Evolutionary conservation across 2,329 filamentous ascomycete species (phyloP).

Genomic region (Shiraia sp.): DNA sequence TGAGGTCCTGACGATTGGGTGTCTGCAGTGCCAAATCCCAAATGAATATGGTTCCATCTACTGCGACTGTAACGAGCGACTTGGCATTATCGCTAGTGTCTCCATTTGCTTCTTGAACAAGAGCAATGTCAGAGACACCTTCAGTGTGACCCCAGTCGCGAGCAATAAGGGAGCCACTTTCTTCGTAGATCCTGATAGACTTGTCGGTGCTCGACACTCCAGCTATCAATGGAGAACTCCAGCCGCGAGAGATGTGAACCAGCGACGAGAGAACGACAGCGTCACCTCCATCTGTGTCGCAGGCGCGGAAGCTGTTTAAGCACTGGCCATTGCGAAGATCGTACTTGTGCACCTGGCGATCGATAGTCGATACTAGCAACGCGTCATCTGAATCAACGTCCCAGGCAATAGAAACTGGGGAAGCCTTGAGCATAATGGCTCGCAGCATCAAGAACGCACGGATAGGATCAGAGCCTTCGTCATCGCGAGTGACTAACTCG

Average conservation of each 20-base stretch:
- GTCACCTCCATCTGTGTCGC: slow-evolving; percentile 78
- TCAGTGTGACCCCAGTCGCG: slow-evolving; percentile 96
- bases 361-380: slow-evolving; percentile 64
- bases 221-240: slow-evolving; percentile 70
- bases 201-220: slow-evolving; percentile 96
- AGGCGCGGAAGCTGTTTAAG: slow-evolving; percentile 76
- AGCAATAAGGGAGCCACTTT: slow-evolving; percentile 75
- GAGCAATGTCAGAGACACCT: slow-evolving; percentile 81
- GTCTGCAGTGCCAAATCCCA: slow-evolving; percentile 45
- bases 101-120: slow-evolving; percentile 53
- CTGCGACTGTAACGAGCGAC: slow-evolving; percentile 53
- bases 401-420: slow-evolving; percentile 81
- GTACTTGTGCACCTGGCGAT: slow-evolving; percentile 63
- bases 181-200: slow-evolving; percentile 88
- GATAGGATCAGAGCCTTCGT: slow-evolving; percentile 55
- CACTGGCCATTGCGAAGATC: slow-evolving; percentile 70
- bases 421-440: slow-evolving; percentile 81
- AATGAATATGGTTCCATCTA: slow-evolving; percentile 56
- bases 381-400: slow-evolving; percentile 62
- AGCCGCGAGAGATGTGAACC: slow-evolving; percentile 60
- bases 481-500: slow-evolving; percentile 73
- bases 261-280: slow-evolving; percentile 82
- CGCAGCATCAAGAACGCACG: slow-evolving; percentile 77
- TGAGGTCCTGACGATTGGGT: slow-evolving; percentile 34
- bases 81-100: slow-evolving; percentile 52